These are phyloP conservation scores for Metarhizium robertsii DNA, from an alignment of 2,329 filamentous ascomycete genomes.

Conservation along the genomic window DNA sequence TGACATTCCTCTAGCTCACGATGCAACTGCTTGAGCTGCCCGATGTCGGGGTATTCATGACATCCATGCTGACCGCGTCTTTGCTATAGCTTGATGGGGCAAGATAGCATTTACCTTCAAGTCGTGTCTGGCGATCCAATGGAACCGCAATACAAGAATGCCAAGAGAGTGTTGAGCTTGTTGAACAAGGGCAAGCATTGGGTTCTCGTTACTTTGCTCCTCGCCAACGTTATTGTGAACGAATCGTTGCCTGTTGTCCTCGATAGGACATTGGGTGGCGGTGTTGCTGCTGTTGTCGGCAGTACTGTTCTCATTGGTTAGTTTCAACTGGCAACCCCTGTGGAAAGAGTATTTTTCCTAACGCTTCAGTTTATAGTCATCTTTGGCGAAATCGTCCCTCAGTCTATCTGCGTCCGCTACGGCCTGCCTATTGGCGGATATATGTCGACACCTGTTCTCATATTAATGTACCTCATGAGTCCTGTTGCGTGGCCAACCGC, in stretches of 20 bases:
- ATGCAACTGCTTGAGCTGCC: background rate
- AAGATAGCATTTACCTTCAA: constrained; percentile 95
- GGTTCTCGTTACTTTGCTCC: constrained; percentile 87
- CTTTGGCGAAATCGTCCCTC: constrained; percentile 92
- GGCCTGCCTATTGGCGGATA: constrained; percentile 90
- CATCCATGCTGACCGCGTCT: background rate
- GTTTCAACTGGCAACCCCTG: constrained; percentile 13
- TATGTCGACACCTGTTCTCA: constrained; percentile 80
- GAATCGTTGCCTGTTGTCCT: constrained; percentile 93
- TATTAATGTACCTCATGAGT: constrained; percentile 85
- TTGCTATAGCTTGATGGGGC: constrained; percentile 44
- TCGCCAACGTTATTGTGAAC: constrained; percentile 97
- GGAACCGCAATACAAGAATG: constrained; percentile 79
- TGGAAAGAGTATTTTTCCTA: constrained; percentile 6
- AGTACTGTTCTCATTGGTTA: constrained; percentile 90
- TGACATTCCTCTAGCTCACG: background rate
- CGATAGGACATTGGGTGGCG: constrained; percentile 86
- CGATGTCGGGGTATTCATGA: background rate
- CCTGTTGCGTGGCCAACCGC: constrained; percentile 91
- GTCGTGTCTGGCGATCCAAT: constrained; percentile 81
- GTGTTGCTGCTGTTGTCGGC: constrained; percentile 86
- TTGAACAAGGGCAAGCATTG: constrained; percentile 90
- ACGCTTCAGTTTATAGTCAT: constrained; percentile 55
- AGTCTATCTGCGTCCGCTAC: constrained; percentile 93
- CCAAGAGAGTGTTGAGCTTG: constrained; percentile 68